Percentiles rank a stretch among this genome's conserved stretches.
phyloP scores from a whole-genome alignment of 139 green algal species.

The Chlorokybus atmophyticus region DNA sequence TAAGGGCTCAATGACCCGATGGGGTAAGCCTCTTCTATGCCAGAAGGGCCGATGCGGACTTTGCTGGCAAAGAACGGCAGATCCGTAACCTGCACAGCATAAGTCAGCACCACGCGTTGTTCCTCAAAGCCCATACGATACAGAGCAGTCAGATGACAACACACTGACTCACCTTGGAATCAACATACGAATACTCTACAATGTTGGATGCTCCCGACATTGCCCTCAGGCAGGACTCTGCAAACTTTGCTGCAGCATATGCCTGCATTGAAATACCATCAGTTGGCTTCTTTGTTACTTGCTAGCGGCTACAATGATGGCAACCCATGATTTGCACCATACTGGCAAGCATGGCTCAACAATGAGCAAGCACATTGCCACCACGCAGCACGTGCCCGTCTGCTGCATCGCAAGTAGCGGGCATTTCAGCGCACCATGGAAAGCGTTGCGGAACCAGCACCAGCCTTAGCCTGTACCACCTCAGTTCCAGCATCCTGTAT shows the following conservation, averaged over 20 bases:
- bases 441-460: conserved; percentile 82
- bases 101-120: no score
- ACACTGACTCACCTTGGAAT: conserved; percentile 42
- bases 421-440: conserved; percentile 59
- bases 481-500: conserved; percentile 98
- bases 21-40: no score
- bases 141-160: no score
- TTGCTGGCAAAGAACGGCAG: no score
- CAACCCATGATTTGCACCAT: not conserved
- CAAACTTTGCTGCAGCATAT: conserved; percentile 89
- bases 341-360: not conserved
- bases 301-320: not conserved
- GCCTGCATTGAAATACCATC: conserved; percentile 30
- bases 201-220: conserved; percentile 75
- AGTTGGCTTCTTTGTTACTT: not conserved
- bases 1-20: no score
- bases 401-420: no score
- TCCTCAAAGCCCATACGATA: no score
- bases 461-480: conserved; percentile 80
- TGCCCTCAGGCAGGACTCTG: conserved; percentile 80
- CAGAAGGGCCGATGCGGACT: no score
- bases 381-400: not conserved
- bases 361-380: not conserved
- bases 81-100: no score
- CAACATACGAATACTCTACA: conserved; percentile 82